Conservation (phyloP, 108 stramenopile species). For the Craspedostauros australis region DNA sequence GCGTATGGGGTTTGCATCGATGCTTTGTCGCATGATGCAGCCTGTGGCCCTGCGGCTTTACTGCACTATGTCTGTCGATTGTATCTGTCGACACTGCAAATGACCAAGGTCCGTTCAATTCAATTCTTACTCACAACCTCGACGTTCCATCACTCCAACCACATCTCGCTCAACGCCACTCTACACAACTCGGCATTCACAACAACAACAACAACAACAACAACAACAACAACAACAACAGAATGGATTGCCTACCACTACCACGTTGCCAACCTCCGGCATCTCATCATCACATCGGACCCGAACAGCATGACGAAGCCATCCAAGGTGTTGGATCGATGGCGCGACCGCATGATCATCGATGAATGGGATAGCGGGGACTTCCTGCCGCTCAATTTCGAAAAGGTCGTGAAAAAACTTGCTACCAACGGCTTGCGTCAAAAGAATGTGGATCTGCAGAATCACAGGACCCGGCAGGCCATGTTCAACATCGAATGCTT, state of each 20-base stretch:
- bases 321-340: constrained; percentile 24
- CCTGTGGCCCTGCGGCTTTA: background rate
- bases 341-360: constrained; percentile 25
- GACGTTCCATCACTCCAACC: no score
- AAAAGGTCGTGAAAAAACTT: constrained; percentile 4
- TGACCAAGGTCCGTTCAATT: no score
- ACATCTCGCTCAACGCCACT: no score
- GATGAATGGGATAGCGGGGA: constrained; percentile 13
- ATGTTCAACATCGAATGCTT: constrained; percentile 18
- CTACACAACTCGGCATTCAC: no score
- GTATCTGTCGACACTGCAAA: no score
- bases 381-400: constrained; percentile 17
- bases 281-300: constrained; percentile 37
- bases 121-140: no score
- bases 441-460: constrained; percentile 1
- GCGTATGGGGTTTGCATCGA: no score
- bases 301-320: constrained; percentile 26
- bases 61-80: background rate
- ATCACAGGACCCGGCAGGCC: constrained; percentile 23
- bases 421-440: background rate
- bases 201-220: no score
- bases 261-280: constrained; percentile 24
- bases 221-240: background rate
- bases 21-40: no score
- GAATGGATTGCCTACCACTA: constrained; percentile 66